Conservation (phyloP, 2,329 filamentous ascomycete genomes). For the Pseudocercospora crystallina region DNA sequence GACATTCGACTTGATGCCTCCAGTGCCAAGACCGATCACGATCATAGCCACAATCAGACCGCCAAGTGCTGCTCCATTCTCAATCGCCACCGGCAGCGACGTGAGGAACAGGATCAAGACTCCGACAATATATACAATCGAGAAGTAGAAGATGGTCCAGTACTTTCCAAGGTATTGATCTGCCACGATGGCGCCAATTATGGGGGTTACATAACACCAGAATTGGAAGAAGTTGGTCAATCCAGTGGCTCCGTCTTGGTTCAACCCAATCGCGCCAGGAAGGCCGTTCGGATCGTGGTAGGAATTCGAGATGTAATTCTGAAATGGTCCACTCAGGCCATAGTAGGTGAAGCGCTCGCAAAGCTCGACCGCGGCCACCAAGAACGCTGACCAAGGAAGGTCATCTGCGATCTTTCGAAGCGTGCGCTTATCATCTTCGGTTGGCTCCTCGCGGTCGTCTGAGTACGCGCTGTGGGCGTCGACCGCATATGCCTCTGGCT, state of each 20-base stretch:
- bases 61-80: conserved; percentile 58
- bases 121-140: conserved; percentile 61
- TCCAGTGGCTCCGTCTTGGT: conserved; percentile 42
- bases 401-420: conserved; percentile 46
- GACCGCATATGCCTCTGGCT: not conserved
- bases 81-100: conserved; percentile 62
- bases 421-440: conserved; percentile 42
- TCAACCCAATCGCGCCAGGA: conserved; percentile 33
- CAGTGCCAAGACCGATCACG: conserved; percentile 70
- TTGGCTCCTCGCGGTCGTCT: conserved; percentile 32
- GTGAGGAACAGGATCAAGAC: conserved; percentile 66
- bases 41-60: conserved; percentile 63
- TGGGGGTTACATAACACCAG: conserved; percentile 32
- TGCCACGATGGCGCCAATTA: conserved; percentile 24
- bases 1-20: conserved; percentile 79
- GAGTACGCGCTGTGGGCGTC: not conserved
- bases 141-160: conserved; percentile 68
- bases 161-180: conserved; percentile 61
- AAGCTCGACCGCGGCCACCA: conserved; percentile 23
- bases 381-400: conserved; percentile 38
- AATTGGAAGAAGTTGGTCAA: conserved; percentile 47
- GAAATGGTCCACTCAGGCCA: conserved; percentile 37
- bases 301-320: conserved; percentile 48
- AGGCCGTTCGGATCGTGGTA: conserved; percentile 39
- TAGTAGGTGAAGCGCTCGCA: conserved; percentile 30